These are phyloP conservation scores for Ustilago trichophora DNA, from an alignment of 1,284 basidiomycete species.

Conservation along the genomic window DNA sequence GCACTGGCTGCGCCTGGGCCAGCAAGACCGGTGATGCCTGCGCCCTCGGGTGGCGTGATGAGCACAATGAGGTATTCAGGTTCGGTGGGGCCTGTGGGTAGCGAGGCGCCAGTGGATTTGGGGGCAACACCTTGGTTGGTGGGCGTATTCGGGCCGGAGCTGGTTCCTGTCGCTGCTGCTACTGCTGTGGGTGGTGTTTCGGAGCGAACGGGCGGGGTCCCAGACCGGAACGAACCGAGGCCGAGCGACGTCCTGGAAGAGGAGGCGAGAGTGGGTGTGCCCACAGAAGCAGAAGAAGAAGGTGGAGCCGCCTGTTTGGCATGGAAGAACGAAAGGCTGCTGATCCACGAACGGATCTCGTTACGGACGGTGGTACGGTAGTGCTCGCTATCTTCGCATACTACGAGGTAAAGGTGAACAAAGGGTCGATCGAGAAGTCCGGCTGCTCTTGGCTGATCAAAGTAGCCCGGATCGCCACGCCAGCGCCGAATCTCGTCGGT, in stretches of 20 bases:
- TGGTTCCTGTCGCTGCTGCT: background rate
- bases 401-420: constrained; percentile 61
- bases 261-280: constrained; percentile 16
- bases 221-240: constrained; percentile 29
- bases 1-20: constrained; percentile 77
- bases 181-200: constrained; percentile 18
- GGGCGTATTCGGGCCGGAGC: constrained; percentile 37
- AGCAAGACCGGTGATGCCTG: constrained; percentile 67
- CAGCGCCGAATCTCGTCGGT: constrained; percentile 43
- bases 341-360: constrained; percentile 63
- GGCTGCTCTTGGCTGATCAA: constrained; percentile 36
- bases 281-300: constrained; percentile 1
- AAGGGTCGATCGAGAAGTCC: constrained; percentile 55
- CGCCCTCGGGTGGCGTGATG: constrained; percentile 53
- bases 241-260: constrained; percentile 28
- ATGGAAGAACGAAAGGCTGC: constrained; percentile 49
- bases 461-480: constrained; percentile 47
- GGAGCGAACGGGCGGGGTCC: constrained; percentile 28
- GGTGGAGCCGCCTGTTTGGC: constrained; percentile 14
- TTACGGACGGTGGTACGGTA: constrained; percentile 63
- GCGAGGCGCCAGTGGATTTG: background rate
- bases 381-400: constrained; percentile 63
- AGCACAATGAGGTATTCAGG: constrained; percentile 64
- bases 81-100: constrained; percentile 19
- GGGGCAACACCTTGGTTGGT: constrained; percentile 11